Conservation (phyloP, 129 eudicot species). For the Tanacetum coccineum region DNA sequence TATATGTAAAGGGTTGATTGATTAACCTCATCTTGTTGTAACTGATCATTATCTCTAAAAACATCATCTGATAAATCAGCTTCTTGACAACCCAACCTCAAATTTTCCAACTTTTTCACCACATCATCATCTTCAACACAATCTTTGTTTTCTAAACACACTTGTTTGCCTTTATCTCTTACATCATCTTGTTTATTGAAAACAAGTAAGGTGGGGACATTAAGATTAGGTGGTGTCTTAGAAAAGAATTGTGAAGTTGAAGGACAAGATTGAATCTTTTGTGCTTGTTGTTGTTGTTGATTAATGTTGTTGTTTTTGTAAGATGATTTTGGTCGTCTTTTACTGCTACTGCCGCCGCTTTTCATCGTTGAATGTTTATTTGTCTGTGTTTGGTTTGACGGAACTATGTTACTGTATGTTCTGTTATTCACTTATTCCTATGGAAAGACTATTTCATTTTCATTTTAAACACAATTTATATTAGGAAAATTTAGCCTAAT, state of each 20-base stretch:
- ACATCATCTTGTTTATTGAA: slow-evolving; percentile 1
- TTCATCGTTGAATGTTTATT: neutral
- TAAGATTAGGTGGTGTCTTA: too few relatives aligned
- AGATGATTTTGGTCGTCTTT: neutral
- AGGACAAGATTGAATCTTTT: too few relatives aligned
- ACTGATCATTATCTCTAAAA: slow-evolving; percentile 59
- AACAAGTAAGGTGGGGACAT: neutral
- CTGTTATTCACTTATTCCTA: too few relatives aligned
- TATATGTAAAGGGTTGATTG: too few relatives aligned
- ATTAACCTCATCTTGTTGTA: slow-evolving; percentile 82
- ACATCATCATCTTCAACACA: slow-evolving; percentile 33
- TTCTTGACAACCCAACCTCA: slow-evolving; percentile 44
- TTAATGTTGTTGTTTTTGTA: neutral
- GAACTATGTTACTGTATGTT: too few relatives aligned
- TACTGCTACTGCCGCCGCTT: neutral
- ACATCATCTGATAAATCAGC: slow-evolving; percentile 53
- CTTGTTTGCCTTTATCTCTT: slow-evolving; percentile 9
- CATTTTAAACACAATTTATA: too few relatives aligned
- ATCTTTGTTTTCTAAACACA: slow-evolving; percentile 8
- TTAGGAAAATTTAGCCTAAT: too few relatives aligned
- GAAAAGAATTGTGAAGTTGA: too few relatives aligned
- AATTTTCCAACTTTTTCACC: slow-evolving; percentile 36
- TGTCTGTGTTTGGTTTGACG: neutral
- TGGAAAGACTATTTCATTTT: too few relatives aligned
- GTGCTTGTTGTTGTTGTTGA: too few relatives aligned